These are phyloP conservation scores for Lecanicillium sp. DNA, from an alignment of 2,329 filamentous ascomycete genomes.

Conservation along the genomic window DNA sequence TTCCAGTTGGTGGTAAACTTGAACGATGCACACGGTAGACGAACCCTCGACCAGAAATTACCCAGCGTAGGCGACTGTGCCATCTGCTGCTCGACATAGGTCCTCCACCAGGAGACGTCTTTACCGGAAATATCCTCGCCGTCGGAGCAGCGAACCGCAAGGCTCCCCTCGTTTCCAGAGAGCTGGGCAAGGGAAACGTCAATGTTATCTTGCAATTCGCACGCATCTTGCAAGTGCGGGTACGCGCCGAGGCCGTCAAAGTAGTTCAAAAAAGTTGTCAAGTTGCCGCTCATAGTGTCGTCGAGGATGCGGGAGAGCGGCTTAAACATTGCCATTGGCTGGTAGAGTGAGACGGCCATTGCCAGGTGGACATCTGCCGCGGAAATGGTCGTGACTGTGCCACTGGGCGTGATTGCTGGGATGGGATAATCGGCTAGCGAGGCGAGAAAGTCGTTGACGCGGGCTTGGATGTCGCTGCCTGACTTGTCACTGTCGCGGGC, in stretches of 20 bases:
- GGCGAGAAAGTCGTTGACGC: constrained; percentile 18
- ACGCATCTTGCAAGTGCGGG: constrained; percentile 9
- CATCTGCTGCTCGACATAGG: constrained; percentile 10
- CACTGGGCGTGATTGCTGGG: constrained; percentile 10
- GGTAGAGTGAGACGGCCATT: constrained; percentile 18
- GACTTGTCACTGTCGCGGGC: constrained; percentile 12
- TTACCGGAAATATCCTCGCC: constrained; percentile 3
- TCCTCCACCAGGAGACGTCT: constrained; percentile 1
- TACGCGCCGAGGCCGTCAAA: constrained; percentile 14
- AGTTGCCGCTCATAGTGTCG: constrained; percentile 19
- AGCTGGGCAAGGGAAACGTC: constrained; percentile 6
- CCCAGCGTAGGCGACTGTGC: constrained; percentile 13
- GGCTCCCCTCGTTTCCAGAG: constrained; percentile 12
- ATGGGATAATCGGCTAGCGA: constrained; percentile 16
- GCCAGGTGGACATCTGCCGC: constrained; percentile 15
- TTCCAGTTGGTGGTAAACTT: constrained; percentile 21
- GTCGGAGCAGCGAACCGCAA: constrained; percentile 11
- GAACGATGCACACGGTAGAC: constrained; percentile 23
- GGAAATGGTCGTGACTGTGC: constrained; percentile 15
- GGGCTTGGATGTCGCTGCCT: constrained; percentile 15
- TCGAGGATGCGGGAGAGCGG: constrained; percentile 13
- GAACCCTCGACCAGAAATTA: constrained; percentile 15
- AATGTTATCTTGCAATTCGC: constrained; percentile 1
- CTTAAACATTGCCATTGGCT: constrained; percentile 13
- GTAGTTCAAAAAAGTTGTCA: constrained; percentile 11